These are phyloP conservation scores for Parastagonospora avenae DNA, from an alignment of 2,329 filamentous ascomycete species.

Conservation along the genomic window DNA sequence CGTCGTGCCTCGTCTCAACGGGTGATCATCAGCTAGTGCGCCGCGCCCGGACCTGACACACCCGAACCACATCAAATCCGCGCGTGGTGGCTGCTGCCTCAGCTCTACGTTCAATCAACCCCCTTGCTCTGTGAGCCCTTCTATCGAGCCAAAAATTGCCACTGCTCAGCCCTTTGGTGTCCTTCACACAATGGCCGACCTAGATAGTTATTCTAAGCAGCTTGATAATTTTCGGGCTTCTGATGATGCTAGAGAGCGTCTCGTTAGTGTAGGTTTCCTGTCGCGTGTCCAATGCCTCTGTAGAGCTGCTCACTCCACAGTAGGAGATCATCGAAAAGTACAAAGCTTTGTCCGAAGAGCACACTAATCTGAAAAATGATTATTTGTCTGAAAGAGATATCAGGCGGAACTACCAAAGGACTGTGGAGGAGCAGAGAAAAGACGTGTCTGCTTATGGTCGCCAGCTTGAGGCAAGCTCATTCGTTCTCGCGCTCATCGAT, in stretches of 20 bases:
- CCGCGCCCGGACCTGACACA: conserved; percentile 1
- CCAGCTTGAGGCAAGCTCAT: conserved; percentile 46
- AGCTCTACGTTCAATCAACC: conserved; percentile 3
- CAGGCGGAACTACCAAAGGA: conserved; percentile 38
- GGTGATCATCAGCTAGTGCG: background rate
- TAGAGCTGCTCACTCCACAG: conserved; percentile 23
- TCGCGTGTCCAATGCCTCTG: conserved; percentile 4
- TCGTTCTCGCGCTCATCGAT: conserved; percentile 55
- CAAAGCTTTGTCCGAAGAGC: conserved; percentile 27
- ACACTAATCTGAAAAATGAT: conserved; percentile 36
- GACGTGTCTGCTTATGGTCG: conserved; percentile 26
- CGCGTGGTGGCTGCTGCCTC: conserved; percentile 10
- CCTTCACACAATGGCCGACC: conserved; percentile 18
- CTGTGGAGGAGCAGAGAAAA: conserved; percentile 24
- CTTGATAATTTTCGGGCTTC: conserved; percentile 43
- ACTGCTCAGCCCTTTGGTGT: no score
- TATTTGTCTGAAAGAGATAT: conserved; percentile 38
- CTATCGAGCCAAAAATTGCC: background rate
- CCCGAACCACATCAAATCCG: background rate
- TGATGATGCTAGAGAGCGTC: conserved; percentile 44
- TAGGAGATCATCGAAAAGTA: conserved; percentile 40
- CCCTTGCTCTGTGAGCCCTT: background rate
- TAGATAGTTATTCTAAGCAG: conserved; percentile 30
- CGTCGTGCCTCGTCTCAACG: no score
- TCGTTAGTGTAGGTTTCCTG: conserved; percentile 33